phyloP scores from a whole-genome alignment of 1,284 basidiomycete genomes.

The Neolentinus lepideus region DNA sequence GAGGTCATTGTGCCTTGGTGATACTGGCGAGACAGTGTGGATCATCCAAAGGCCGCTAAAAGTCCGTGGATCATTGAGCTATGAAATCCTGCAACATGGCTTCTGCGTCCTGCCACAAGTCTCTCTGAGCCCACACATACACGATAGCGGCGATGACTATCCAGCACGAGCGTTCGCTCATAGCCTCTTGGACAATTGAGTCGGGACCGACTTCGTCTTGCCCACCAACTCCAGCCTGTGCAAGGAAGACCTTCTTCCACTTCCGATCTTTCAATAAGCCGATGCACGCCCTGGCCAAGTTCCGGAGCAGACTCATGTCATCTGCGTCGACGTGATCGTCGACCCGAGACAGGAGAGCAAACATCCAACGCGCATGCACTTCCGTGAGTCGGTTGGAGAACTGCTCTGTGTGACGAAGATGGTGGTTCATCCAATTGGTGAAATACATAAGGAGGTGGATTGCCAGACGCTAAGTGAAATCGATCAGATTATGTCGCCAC shows the following conservation, averaged over 20 bases:
- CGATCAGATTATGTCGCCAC: constrained; percentile 11
- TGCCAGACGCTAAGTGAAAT: constrained; percentile 43
- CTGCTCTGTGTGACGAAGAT: constrained; percentile 39
- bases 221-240: constrained; percentile 3
- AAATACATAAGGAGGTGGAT: constrained; percentile 80
- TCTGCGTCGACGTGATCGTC: constrained; percentile 71
- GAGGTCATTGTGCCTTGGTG: no score
- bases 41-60: not conserved
- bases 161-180: constrained; percentile 73
- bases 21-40: no score
- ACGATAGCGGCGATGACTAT: constrained; percentile 69
- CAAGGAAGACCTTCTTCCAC: constrained; percentile 9
- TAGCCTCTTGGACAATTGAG: constrained; percentile 8
- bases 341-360: constrained; percentile 68
- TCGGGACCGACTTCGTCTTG: constrained; percentile 4
- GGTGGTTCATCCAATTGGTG: constrained; percentile 67
- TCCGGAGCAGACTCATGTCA: constrained; percentile 73
- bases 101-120: constrained; percentile 79
- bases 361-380: constrained; percentile 78
- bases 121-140: constrained; percentile 80
- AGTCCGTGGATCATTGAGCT: not conserved
- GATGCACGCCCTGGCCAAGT: constrained; percentile 70
- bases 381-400: constrained; percentile 43
- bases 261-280: constrained; percentile 41
- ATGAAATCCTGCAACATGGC: constrained; percentile 22